Percentiles rank a stretch among this genome's conserved stretches.
Evolutionary conservation across 345 rosid genomes (phyloP).

Genomic region (Cardamine resedifolia): DNA sequence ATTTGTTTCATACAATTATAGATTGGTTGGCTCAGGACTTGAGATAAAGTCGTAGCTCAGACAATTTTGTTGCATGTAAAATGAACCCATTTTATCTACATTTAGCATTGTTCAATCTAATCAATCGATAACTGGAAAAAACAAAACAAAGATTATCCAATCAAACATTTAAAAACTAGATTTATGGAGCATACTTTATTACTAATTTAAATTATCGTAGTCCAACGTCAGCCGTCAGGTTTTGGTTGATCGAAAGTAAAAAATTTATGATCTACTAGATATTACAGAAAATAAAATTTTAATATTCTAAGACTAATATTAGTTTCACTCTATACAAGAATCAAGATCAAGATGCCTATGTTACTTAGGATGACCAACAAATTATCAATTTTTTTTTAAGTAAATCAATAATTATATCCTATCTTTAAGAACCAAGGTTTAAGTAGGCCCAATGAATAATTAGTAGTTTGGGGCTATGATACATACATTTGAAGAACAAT

Average conservation of each 20-base stretch:
- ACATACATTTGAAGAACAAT: background rate
- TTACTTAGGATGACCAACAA: background rate
- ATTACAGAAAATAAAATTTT: background rate
- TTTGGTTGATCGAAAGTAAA: background rate
- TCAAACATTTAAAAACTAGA: background rate
- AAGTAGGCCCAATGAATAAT: conserved; percentile 1
- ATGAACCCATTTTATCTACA: background rate
- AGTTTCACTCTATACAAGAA: background rate
- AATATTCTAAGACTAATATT: background rate
- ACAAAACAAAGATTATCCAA: background rate
- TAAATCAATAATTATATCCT: background rate
- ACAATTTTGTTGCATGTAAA: background rate
- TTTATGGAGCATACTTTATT: background rate
- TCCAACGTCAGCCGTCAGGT: background rate
- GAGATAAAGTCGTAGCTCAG: conserved; percentile 6
- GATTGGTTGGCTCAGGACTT: conserved; percentile 7
- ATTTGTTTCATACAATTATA: background rate
- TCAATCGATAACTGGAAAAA: background rate
- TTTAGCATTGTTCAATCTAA: background rate
- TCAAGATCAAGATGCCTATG: background rate
- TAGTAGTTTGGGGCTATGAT: background rate
- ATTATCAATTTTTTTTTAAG: background rate
- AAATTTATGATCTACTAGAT: background rate
- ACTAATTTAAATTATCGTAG: background rate
- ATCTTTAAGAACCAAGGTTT: background rate